A percentile compares a stretch with the other conserved stretches of the same genome.
These are phyloP conservation scores for Gymnopus androsaceus DNA, from an alignment of 1,284 basidiomycete genomes.

Conservation along the genomic window DNA sequence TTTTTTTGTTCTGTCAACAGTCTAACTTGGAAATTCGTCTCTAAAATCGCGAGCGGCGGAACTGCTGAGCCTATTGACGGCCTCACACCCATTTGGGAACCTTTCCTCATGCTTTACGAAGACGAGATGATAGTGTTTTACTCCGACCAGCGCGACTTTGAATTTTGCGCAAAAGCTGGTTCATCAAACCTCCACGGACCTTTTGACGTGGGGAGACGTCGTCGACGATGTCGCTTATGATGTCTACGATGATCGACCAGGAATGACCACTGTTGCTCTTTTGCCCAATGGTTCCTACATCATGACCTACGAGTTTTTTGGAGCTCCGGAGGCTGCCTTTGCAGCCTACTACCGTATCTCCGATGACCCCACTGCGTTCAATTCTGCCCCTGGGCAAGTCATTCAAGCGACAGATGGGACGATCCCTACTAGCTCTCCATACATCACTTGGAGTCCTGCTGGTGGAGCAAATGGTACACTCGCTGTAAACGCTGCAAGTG, in stretches of 20 bases:
- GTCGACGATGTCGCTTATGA: constrained; percentile 33
- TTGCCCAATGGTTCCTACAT: constrained; percentile 34
- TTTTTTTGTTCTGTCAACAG: not conserved
- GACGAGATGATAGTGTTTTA: constrained; percentile 36
- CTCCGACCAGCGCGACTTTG: constrained; percentile 37
- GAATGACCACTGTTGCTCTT: constrained; percentile 34
- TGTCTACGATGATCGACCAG: constrained; percentile 31
- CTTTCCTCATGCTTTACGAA: constrained; percentile 33
- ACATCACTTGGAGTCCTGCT: constrained; percentile 31
- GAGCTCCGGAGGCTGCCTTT: constrained; percentile 22
- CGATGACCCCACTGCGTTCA: constrained; percentile 18
- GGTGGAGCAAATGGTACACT: constrained; percentile 33
- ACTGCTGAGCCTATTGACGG: constrained; percentile 26
- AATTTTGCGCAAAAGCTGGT: constrained; percentile 36
- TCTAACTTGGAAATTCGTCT: constrained; percentile 13
- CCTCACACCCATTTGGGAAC: constrained; percentile 36
- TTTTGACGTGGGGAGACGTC: constrained; percentile 32
- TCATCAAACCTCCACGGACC: constrained; percentile 32
- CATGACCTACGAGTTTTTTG: constrained; percentile 35
- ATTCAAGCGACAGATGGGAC: constrained; percentile 27
- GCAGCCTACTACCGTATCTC: constrained; percentile 21
- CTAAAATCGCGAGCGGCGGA: constrained; percentile 27
- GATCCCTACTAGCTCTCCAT: constrained; percentile 29
- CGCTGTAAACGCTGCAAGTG: constrained; percentile 29
- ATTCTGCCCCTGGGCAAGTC: constrained; percentile 12